Evolutionary conservation across 192 early-diverging fungal species (phyloP).

Genomic region (Glomus cerebriforme): DNA sequence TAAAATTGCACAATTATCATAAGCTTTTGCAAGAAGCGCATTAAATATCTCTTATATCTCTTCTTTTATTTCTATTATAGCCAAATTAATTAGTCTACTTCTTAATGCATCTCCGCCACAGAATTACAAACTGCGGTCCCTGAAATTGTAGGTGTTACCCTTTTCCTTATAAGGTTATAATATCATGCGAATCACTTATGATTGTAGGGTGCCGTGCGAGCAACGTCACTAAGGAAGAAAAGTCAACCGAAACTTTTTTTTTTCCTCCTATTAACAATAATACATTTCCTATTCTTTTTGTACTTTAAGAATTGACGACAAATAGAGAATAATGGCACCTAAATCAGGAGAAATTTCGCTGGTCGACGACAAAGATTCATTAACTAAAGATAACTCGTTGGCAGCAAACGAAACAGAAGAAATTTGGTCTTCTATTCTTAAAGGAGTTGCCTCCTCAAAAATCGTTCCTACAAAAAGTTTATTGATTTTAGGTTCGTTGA

Average conservation of each 20-base stretch:
- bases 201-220: too few species aligned
- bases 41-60: not conserved
- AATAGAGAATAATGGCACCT: not conserved
- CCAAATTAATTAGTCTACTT: not conserved
- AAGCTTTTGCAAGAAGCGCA: slow-evolving; percentile 3
- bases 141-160: too few species aligned
- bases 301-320: not conserved
- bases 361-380: not conserved
- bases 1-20: slow-evolving; percentile 23
- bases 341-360: not conserved
- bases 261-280: not conserved
- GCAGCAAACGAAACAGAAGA: slow-evolving; percentile 35
- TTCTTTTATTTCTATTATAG: not conserved
- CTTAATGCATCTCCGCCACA: not conserved
- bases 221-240: not conserved
- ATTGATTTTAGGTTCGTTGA: slow-evolving; percentile 71
- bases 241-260: not conserved
- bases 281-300: not conserved
- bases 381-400: not conserved
- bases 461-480: slow-evolving; percentile 75
- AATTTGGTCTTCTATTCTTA: slow-evolving; percentile 83
- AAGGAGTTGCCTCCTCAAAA: slow-evolving; percentile 74
- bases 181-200: too few species aligned
- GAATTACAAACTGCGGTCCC: not conserved
- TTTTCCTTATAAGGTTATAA: too few species aligned